Evolutionary conservation across 345 rosid genomes (phyloP).

Genomic region (Psidium friedrichsthalianum): DNA sequence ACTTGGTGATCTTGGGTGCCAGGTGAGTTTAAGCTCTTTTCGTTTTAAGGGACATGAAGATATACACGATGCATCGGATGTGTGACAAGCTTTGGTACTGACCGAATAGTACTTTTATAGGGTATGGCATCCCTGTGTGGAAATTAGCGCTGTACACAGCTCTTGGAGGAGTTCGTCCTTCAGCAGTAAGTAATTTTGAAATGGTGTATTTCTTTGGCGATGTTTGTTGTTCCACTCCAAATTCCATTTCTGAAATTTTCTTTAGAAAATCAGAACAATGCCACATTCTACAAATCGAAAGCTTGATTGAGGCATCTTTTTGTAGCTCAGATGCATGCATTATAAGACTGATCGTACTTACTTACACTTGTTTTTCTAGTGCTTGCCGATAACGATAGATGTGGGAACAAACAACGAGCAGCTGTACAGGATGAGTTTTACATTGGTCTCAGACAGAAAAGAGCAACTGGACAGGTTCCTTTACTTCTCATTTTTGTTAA

Average conservation of each 20-base stretch:
- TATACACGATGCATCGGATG: neutral
- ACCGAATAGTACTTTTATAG: slow-evolving; percentile 11
- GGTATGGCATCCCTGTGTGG: slow-evolving; percentile 93
- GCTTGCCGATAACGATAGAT: slow-evolving; percentile 83
- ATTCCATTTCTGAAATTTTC: neutral
- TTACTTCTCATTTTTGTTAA: neutral
- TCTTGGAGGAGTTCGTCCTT: slow-evolving; percentile 89
- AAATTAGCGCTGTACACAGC: slow-evolving; percentile 77
- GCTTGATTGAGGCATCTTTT: neutral
- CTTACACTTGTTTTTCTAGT: slow-evolving; percentile 21
- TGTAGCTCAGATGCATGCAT: neutral
- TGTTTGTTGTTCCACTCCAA: neutral
- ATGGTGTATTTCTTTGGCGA: neutral
- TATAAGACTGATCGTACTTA: neutral
- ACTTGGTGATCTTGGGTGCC: slow-evolving; percentile 96
- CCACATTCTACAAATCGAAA: neutral
- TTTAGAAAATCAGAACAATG: neutral
- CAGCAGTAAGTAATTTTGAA: slow-evolving; percentile 41
- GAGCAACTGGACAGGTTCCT: slow-evolving; percentile 76
- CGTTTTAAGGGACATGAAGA: neutral
- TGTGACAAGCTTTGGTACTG: neutral
- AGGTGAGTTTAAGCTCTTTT: slow-evolving; percentile 30
- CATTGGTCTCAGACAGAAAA: slow-evolving; percentile 65
- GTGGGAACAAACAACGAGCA: slow-evolving; percentile 88
- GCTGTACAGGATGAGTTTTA: slow-evolving; percentile 76